A percentile compares a stretch with the other conserved stretches of the same genome.
Conservation (phyloP, 805 yeast genomes). For the Metschnikowia chrysomelidarum region DNA sequence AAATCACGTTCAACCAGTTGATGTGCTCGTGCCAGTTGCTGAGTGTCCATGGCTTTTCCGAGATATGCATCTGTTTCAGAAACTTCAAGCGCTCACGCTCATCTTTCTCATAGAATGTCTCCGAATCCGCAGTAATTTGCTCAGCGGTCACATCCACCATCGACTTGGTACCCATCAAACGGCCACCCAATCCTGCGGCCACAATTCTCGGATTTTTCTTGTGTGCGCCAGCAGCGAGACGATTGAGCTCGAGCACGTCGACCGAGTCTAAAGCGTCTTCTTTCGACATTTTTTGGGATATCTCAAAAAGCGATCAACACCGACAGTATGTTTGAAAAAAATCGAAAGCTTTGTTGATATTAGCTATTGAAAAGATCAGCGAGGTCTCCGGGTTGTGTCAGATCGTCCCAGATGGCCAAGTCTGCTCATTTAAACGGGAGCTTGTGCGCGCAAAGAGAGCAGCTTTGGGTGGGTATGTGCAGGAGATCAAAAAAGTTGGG, state of each 20-base stretch:
- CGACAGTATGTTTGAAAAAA: too few species aligned
- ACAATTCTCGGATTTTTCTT: constrained; percentile 68
- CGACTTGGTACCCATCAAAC: constrained; percentile 77
- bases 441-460: too few species aligned
- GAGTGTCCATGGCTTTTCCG: constrained; percentile 76
- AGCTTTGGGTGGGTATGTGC: too few species aligned
- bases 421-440: too few species aligned
- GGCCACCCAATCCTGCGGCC: constrained; percentile 74
- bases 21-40: constrained; percentile 71
- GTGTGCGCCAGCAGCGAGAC: constrained; percentile 80
- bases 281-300: constrained; percentile 11
- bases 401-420: too few species aligned
- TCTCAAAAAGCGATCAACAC: background rate
- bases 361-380: too few species aligned
- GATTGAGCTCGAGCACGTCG: constrained; percentile 69
- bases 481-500: too few species aligned
- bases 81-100: constrained; percentile 39
- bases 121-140: constrained; percentile 52
- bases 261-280: constrained; percentile 32
- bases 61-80: constrained; percentile 51
- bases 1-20: constrained; percentile 72
- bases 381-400: too few species aligned
- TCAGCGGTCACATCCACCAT: constrained; percentile 68
- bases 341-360: too few species aligned
- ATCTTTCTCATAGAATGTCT: constrained; percentile 36